Base-by-base conservation (phyloP, 164 flowering plant genomes). In the Echeveria elegans region DNA sequence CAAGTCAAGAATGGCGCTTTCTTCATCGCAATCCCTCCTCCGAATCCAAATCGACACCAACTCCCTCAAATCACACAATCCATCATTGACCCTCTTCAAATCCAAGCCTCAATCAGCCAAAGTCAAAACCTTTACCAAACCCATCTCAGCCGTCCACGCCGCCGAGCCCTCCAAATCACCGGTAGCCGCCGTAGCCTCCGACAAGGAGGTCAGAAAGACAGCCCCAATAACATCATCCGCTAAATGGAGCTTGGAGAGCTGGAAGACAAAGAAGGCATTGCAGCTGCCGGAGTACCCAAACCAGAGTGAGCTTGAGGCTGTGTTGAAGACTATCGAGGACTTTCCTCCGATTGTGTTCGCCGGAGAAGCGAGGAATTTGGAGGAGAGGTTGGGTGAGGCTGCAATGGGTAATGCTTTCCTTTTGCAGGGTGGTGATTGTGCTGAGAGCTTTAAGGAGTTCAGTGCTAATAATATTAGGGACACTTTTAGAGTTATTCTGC, bases 391-490 rank as follows among this genome's bases (percentile, higher is more conserved):
- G n/a, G n/a, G n/a, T n/a, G n/a, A n/a, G n/a, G n/a, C 82, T 21
- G 85, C 82, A 5, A 43, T 79, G 74, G 85, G 85, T 0, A 81
- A 76, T 21, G 85, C 85, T 7, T 81, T 81, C 48, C 58, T 81
- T 19, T 45, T 81, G 61, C 85, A 81, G 38, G 85, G 85, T 21
- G 85, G 85, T 0, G n/a, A n/a, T n/a, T n/a, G n/a, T n/a, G n/a
- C n/a, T n/a, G 83, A 81, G 83, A 81, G 83, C 63, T 81, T 81
- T 72, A 81, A 81, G 77, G 83, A 81, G 76, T 81, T 81, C 72
- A 77, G 75, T 40, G 84, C 79, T 14, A 81, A 77, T 24, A 75
- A 79, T 52, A 81, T 81, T 6, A 68, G 84, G 40, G 84, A 80
- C 23, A 80, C 83, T 11, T 80, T 80, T 67, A 76, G 83, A 36